Evolutionary conservation across 2,329 filamentous ascomycete species (phyloP).

Genomic region (Leptographium wingfieldii): DNA sequence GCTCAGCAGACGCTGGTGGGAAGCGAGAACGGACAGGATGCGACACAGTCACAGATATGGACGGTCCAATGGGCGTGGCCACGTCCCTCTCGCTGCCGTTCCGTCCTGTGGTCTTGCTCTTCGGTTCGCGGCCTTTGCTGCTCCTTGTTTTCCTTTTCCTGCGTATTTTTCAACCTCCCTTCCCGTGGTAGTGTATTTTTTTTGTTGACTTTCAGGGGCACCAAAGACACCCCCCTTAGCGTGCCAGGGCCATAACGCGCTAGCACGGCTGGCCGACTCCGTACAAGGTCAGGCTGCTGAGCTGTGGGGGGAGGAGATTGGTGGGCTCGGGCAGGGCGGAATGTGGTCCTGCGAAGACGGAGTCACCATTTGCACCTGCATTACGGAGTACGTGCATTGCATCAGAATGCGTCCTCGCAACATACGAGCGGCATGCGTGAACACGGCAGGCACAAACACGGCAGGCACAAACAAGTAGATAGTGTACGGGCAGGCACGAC

Average conservation of each 20-base stretch:
- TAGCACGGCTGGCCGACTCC: background rate
- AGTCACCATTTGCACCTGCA: background rate
- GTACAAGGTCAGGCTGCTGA: background rate
- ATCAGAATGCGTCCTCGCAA: too few species aligned
- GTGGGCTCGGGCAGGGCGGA: background rate
- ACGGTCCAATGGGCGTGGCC: background rate
- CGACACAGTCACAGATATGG: background rate
- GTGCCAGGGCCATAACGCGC: slow-evolving; percentile 1
- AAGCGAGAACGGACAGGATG: background rate
- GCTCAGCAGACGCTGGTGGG: background rate
- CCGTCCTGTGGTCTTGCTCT: background rate
- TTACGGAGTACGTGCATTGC: too few species aligned
- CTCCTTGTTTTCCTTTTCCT: slow-evolving; percentile 3
- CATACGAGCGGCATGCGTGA: too few species aligned
- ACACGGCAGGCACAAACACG: too few species aligned
- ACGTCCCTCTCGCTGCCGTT: background rate
- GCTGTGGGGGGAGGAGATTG: background rate
- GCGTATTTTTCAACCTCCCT: background rate
- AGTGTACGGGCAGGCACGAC: too few species aligned
- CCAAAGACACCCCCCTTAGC: background rate
- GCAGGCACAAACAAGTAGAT: too few species aligned
- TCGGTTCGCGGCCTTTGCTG: background rate
- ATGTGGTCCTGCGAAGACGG: background rate
- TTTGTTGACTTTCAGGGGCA: slow-evolving; percentile 11
- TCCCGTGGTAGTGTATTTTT: background rate